Percentiles rank a stretch among this genome's conserved stretches.
phyloP scores from a whole-genome alignment of 139 green algal genomes.

The Closterium sp. region DNA sequence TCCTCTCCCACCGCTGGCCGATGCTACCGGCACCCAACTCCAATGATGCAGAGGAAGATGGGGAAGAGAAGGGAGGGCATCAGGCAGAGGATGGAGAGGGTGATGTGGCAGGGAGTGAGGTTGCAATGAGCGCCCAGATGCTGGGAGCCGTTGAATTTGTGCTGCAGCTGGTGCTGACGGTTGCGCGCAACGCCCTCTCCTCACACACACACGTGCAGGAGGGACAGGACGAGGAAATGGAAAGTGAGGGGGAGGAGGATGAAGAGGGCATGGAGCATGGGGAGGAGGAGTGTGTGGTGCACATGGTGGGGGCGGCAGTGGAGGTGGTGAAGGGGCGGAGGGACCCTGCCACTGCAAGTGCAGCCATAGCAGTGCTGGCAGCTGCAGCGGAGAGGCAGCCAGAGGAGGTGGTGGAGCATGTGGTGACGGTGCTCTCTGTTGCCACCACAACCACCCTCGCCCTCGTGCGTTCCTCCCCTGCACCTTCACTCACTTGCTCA shows the following conservation, averaged over 20 bases:
- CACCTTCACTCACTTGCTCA: background rate
- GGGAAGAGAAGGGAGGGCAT: background rate
- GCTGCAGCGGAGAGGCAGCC: conserved; percentile 54
- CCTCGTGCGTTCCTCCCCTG: background rate
- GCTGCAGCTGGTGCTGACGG: background rate
- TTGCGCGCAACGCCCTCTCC: background rate
- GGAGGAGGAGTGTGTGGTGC: background rate
- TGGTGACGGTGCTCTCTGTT: conserved; percentile 19
- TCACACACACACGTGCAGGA: background rate
- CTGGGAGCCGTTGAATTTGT: background rate
- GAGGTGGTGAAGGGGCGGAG: background rate
- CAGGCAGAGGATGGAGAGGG: background rate
- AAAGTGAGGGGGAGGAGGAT: background rate
- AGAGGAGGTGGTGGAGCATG: conserved; percentile 39
- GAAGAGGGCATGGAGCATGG: background rate
- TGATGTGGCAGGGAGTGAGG: background rate
- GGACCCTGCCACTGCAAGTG: conserved; percentile 27
- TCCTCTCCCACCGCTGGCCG: background rate
- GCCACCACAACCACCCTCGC: conserved; percentile 20
- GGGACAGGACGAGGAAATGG: background rate
- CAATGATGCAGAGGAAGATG: background rate
- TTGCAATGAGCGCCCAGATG: background rate
- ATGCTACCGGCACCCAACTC: background rate
- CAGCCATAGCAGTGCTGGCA: conserved; percentile 63
- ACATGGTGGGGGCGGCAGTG: background rate